These are phyloP conservation scores for Boletus hoseneyae DNA, from an alignment of 1,284 basidiomycete species.

Conservation along the genomic window DNA sequence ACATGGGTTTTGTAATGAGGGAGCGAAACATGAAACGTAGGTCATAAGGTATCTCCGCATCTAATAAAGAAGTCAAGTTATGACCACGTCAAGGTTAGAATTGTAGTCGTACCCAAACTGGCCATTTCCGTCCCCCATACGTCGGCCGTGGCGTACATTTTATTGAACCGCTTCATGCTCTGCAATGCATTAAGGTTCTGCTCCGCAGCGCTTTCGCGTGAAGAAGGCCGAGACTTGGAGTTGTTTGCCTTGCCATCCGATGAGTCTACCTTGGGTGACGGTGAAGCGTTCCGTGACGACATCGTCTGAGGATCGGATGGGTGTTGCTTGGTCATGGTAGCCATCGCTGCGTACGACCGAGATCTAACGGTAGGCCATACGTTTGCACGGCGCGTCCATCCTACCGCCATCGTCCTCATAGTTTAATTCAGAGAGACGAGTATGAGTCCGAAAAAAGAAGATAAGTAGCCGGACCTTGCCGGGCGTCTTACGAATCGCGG, in stretches of 20 bases:
- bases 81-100: not conserved
- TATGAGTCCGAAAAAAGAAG: constrained; percentile 10
- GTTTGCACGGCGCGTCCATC: constrained; percentile 3
- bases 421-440: not conserved
- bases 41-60: constrained; percentile 34
- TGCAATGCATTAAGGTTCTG: constrained; percentile 43
- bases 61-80: constrained; percentile 8
- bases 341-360: constrained; percentile 20
- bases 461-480: constrained; percentile 14
- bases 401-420: constrained; percentile 12
- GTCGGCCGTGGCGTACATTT: constrained; percentile 38
- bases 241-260: constrained; percentile 7
- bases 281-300: not conserved
- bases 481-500: constrained; percentile 17
- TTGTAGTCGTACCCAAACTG: constrained; percentile 45
- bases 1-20: constrained; percentile 14
- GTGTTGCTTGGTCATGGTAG: constrained; percentile 17
- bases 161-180: constrained; percentile 35
- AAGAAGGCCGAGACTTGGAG: constrained; percentile 6
- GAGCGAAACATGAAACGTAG: constrained; percentile 21
- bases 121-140: constrained; percentile 49
- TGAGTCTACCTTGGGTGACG: constrained; percentile 11
- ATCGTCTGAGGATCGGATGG: constrained; percentile 4
- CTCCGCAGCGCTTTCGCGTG: constrained; percentile 30
- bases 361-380: constrained; percentile 6